Conservation (phyloP, 305 asterid species). For the Fraxinus platypoda region DNA sequence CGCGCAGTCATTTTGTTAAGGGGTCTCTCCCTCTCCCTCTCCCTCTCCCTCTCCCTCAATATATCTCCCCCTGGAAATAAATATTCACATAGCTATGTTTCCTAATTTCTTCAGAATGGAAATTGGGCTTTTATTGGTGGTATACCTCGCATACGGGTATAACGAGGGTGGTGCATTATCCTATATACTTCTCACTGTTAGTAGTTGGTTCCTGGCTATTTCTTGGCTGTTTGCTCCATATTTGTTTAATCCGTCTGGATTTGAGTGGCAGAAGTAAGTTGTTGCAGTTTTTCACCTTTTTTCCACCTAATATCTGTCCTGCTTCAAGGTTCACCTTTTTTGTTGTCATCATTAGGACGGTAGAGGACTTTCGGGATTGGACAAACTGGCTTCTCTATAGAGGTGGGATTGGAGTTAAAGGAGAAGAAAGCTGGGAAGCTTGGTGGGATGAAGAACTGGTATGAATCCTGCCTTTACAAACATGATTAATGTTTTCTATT, state of each 20-base stretch:
- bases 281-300: neutral
- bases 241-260: constrained; percentile 92
- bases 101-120: constrained; percentile 67
- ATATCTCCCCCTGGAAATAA: constrained; percentile 4
- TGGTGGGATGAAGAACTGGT: constrained; percentile 99
- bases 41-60: constrained; percentile 3
- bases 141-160: constrained; percentile 79
- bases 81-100: constrained; percentile 17
- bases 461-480: constrained; percentile 21
- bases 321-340: constrained; percentile 25
- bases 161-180: constrained; percentile 70
- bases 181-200: constrained; percentile 74
- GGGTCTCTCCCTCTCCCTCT: constrained; percentile 56
- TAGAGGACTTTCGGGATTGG: constrained; percentile 98
- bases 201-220: constrained; percentile 87
- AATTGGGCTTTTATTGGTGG: constrained; percentile 75
- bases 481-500: constrained; percentile 15
- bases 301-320: constrained; percentile 14
- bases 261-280: constrained; percentile 96
- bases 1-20: constrained; percentile 83
- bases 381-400: constrained; percentile 98
- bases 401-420: constrained; percentile 99
- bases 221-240: constrained; percentile 97
- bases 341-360: constrained; percentile 61
- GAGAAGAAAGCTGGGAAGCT: constrained; percentile 99